Base-by-base conservation (phyloP, 208 protist genomes). In the Leishmania braziliensis region DNA sequence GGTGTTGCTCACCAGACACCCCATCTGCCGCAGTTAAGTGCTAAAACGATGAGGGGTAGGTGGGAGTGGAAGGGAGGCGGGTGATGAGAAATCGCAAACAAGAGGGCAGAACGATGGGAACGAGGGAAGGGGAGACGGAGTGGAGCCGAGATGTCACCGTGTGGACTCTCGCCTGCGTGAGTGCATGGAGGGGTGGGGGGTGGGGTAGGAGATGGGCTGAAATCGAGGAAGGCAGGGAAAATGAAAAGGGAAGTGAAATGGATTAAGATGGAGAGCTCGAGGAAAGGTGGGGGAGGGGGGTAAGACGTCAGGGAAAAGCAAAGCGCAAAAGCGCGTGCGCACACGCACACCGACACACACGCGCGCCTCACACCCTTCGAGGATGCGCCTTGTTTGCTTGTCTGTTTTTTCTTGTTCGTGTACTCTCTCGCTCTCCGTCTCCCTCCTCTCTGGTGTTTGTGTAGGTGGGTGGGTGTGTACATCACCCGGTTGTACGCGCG, bases 1-100 rank as follows among this genome's bases (percentile, higher is more conserved):
- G 20, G 73, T 1, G 54, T 29, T 62, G 73, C 73, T 77, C n/a
- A 77, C 0, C n/a, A 51, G 1, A 20, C 73, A 77, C 53, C 73
- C 73, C 73, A 77, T 77, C 36, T n/a, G n/a, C 51, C 50, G n/a
- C n/a, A 12, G 43, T n/a, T 23, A 26, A 5, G 6, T 26, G 51
- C 20, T 12, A 14, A n/a, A 10, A 46, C 18, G 69, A 36, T 54
- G 46, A 9, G 46, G 69, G 6, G 36, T 39, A 16, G 26, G 46
- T 4, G 43, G 69, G n/a, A 8, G 26, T 6, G 6, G 66, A 71
- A 18, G 39, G 39, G 39, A 48, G 23, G 46, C 9, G n/a, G 66
- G 39, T 6, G 29, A 48, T 39, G 36, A 39, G 36, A 39, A 39
- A 39, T 39, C 36, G 36, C 36, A 66, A 66, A 29, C 60, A 66